Evolutionary conservation across 2,329 filamentous ascomycete genomes (phyloP).

Genomic region (Biscogniauxia sp.): DNA sequence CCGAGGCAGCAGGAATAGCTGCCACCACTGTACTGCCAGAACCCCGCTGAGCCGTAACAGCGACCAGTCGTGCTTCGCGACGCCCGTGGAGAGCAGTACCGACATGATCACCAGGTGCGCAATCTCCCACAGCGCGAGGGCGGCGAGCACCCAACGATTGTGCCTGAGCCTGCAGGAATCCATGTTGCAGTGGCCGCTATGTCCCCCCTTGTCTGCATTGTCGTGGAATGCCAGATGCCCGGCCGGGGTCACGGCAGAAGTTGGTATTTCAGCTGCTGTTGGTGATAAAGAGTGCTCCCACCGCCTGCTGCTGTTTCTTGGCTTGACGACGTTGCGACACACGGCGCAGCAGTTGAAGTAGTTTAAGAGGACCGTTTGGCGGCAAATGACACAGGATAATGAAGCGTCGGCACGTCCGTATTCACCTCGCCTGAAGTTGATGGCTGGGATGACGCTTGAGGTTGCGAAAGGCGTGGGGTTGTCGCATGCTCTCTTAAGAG

Average conservation of each 20-base stretch:
- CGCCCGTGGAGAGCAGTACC: conserved; percentile 8
- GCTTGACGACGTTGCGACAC: conserved; percentile 15
- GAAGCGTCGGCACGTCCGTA: not conserved
- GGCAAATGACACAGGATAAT: conserved; percentile 17
- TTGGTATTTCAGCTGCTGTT: too few relatives aligned
- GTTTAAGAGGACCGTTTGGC: conserved; percentile 18
- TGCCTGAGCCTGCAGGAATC: conserved; percentile 17
- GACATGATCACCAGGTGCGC: conserved; percentile 2
- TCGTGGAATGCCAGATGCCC: not conserved
- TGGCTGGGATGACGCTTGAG: conserved; percentile 2
- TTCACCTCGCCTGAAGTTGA: not conserved
- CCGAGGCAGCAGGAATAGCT: conserved; percentile 19
- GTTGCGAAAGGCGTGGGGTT: not conserved
- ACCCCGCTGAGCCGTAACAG: conserved; percentile 14
- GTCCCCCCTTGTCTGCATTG: not conserved
- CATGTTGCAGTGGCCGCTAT: conserved; percentile 8
- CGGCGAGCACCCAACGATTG: conserved; percentile 7
- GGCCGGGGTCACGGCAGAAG: not conserved
- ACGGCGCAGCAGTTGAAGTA: conserved; percentile 23
- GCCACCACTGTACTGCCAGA: conserved; percentile 20
- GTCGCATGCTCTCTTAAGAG: conserved; percentile 8
- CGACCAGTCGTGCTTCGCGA: conserved; percentile 14
- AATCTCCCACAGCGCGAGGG: conserved; percentile 14
- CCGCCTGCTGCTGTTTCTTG: not conserved
- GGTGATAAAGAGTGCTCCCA: not conserved